Percentiles rank a stretch among this genome's conserved stretches.
phyloP scores from a whole-genome alignment of 2,329 filamentous ascomycete species.

The Fusarium sp. region DNA sequence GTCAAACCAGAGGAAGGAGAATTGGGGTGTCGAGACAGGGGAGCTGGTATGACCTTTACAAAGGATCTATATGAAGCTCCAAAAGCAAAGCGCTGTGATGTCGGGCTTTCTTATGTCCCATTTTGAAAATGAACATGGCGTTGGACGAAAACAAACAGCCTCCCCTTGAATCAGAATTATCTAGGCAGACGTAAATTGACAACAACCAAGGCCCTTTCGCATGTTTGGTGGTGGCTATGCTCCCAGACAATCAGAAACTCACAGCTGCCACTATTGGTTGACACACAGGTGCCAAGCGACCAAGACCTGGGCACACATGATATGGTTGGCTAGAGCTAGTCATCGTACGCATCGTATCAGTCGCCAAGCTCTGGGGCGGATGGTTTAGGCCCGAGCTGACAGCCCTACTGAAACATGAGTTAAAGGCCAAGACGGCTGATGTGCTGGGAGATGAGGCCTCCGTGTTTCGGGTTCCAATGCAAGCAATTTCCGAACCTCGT shows the following conservation, averaged over 20 bases:
- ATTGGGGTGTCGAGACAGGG: neutral
- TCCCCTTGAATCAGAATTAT: neutral
- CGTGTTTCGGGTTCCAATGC: neutral
- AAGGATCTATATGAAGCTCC: neutral
- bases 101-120: neutral
- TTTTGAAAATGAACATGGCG: neutral
- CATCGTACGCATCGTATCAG: neutral
- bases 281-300: neutral
- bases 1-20: neutral
- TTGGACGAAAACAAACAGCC: neutral
- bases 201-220: neutral
- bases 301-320: neutral
- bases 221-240: neutral
- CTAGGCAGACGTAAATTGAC: neutral
- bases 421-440: neutral
- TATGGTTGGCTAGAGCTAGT: neutral
- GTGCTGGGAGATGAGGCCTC: neutral
- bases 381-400: neutral
- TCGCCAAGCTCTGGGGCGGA: neutral
- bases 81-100: neutral
- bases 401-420: neutral
- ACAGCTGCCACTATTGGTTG: neutral
- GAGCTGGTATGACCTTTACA: neutral
- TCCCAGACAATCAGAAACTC: neutral
- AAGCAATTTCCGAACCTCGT: too few relatives aligned